Evolutionary conservation across 2,329 filamentous ascomycete genomes (phyloP).

Genomic region (Arthroderma uncinatum): DNA sequence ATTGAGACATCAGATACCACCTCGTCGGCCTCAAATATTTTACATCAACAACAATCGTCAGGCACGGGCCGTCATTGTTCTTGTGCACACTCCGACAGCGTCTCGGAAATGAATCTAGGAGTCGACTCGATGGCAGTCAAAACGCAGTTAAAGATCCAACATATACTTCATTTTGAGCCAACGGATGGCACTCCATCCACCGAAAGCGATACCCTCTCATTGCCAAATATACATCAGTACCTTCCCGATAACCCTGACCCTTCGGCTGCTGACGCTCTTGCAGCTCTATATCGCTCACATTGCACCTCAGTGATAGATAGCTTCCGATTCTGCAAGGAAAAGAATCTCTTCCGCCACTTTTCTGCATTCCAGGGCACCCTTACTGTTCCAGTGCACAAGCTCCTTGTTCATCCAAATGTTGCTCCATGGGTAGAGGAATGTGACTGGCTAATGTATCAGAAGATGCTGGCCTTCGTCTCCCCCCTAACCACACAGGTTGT

Average conservation of each 20-base stretch:
- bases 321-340: slow-evolving; percentile 91
- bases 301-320: slow-evolving; percentile 93
- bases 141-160: slow-evolving; percentile 30
- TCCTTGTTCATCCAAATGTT: slow-evolving; percentile 69
- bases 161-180: slow-evolving; percentile 30
- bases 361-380: slow-evolving; percentile 92
- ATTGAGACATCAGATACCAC: neutral
- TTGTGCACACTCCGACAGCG: neutral
- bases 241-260: slow-evolving; percentile 70
- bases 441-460: slow-evolving; percentile 91
- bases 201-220: slow-evolving; percentile 59
- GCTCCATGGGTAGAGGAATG: slow-evolving; percentile 92
- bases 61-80: neutral
- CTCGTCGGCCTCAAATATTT: neutral
- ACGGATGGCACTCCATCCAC: slow-evolving; percentile 26
- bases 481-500: slow-evolving; percentile 85
- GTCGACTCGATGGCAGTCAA: slow-evolving; percentile 15
- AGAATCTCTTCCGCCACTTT: slow-evolving; percentile 90
- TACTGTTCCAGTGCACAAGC: slow-evolving; percentile 89
- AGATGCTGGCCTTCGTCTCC: slow-evolving; percentile 86
- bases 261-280: slow-evolving; percentile 75
- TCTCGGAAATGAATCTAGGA: slow-evolving; percentile 5
- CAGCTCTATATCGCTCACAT: slow-evolving; percentile 82
- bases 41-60: neutral
- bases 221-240: slow-evolving; percentile 80